phyloP scores from a whole-genome alignment of 148 eudicot genomes.

The Nepenthes gracilis region DNA sequence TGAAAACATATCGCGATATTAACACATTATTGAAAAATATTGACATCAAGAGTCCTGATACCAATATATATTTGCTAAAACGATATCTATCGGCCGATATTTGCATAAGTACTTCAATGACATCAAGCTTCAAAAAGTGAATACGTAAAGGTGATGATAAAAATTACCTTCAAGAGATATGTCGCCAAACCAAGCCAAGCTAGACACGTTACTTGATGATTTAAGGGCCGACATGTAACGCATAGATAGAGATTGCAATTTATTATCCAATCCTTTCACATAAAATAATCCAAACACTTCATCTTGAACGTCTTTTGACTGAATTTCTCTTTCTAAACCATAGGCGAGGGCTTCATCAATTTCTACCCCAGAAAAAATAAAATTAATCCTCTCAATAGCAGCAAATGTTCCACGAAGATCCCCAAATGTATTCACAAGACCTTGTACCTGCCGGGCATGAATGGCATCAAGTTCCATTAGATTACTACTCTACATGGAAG shows the following conservation, averaged over 20 bases:
- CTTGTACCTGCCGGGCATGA: conserved; percentile 67
- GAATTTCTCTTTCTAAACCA: conserved; percentile 72
- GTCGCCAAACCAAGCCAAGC: conserved; percentile 71
- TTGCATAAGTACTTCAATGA: no score
- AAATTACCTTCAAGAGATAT: conserved; percentile 75
- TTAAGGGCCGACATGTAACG: conserved; percentile 72
- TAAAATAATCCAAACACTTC: conserved; percentile 40
- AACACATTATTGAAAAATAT: no score
- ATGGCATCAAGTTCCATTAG: conserved; percentile 1
- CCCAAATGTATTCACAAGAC: conserved; percentile 88
- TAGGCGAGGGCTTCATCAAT: conserved; percentile 83
- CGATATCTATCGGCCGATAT: no score
- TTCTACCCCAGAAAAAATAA: conserved; percentile 68
- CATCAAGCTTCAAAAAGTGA: no score
- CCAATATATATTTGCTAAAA: no score
- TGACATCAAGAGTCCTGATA: no score
- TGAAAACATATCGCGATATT: no score
- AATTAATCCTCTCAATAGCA: conserved; percentile 90
- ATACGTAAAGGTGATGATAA: no score
- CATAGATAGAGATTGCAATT: conserved; percentile 24
- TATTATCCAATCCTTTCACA: conserved; percentile 36
- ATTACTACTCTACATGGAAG: neutral
- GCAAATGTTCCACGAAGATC: conserved; percentile 96
- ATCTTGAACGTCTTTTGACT: conserved; percentile 41
- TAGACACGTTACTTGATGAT: conserved; percentile 44